phyloP scores from a whole-genome alignment of 192 early-diverging fungal genomes.

The Glomus cerebriforme region DNA sequence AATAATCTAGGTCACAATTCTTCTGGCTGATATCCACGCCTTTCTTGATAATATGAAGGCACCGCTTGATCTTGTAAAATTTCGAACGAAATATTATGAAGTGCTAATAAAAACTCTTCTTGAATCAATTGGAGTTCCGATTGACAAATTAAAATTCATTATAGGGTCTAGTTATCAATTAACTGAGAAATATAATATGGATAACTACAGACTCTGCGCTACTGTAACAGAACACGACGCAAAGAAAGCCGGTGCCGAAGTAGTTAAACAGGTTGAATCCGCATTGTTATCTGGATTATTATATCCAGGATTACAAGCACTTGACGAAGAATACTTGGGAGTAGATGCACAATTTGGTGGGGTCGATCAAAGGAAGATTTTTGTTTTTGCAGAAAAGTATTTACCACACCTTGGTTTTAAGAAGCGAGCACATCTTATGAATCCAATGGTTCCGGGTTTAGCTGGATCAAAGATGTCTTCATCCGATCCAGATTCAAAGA shows the following conservation, averaged over 20 bases:
- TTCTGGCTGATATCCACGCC: slow-evolving; percentile 96
- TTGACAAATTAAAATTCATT: slow-evolving; percentile 91
- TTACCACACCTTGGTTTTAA: slow-evolving; percentile 92
- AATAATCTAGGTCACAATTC: slow-evolving; percentile 69
- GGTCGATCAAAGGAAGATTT: slow-evolving; percentile 99
- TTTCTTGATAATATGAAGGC: slow-evolving; percentile 99
- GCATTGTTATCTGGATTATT: slow-evolving; percentile 91
- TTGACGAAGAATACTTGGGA: slow-evolving; percentile 96
- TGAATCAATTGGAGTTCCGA: slow-evolving; percentile 90
- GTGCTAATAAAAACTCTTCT: slow-evolving; percentile 86
- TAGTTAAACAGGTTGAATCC: slow-evolving; percentile 93
- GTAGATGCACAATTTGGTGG: slow-evolving; percentile 97
- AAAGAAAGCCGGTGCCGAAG: slow-evolving; percentile 97
- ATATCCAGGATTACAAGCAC: slow-evolving; percentile 96
- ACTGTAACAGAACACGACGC: slow-evolving; percentile 92
- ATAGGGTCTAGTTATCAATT: slow-evolving; percentile 89
- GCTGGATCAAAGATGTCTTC: slow-evolving; percentile 94
- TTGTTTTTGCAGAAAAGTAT: slow-evolving; percentile 95
- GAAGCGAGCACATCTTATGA: slow-evolving; percentile 98
- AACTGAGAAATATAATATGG: slow-evolving; percentile 85
- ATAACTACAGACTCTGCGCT: slow-evolving; percentile 85
- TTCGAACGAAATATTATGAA: slow-evolving; percentile 94
- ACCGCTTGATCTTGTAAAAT: slow-evolving; percentile 84
- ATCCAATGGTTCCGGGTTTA: slow-evolving; percentile 95
- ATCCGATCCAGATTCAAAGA: slow-evolving; percentile 96